Evolutionary conservation across 257 asterid species (phyloP).

Genomic region (Nyctanthes arbortristis): DNA sequence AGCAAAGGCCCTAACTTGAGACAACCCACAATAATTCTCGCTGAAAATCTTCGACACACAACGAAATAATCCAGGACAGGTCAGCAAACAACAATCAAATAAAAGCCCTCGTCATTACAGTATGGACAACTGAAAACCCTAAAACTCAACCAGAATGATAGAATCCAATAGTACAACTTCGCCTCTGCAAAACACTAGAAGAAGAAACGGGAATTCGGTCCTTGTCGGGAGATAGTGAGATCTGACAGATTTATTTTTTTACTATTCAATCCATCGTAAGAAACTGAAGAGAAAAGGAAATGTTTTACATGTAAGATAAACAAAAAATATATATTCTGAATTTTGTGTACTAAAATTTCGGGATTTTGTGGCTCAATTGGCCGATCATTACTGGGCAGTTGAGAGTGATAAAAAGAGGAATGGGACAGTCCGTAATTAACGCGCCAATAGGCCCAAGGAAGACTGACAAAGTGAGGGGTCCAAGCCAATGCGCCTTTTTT

Average conservation of each 20-base stretch:
- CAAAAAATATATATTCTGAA: too few relatives aligned
- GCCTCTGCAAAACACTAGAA: neutral
- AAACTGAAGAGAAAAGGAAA: too few relatives aligned
- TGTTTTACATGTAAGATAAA: too few relatives aligned
- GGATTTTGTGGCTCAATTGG: too few relatives aligned
- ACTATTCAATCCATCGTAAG: neutral
- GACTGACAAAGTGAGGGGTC: slow-evolving; percentile 8
- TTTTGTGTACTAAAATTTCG: too few relatives aligned
- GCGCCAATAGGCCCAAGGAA: too few relatives aligned
- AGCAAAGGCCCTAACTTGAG: neutral
- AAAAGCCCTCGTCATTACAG: neutral
- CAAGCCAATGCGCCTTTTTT: slow-evolving; percentile 5
- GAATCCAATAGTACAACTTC: neutral
- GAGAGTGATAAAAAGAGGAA: too few relatives aligned
- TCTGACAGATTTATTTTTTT: slow-evolving; percentile 5
- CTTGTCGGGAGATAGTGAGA: neutral
- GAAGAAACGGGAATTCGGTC: neutral
- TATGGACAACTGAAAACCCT: neutral
- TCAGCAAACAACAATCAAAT: neutral
- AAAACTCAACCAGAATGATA: neutral
- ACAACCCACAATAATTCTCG: neutral
- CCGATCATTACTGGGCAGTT: too few relatives aligned
- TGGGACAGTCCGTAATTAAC: too few relatives aligned
- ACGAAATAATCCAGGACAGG: neutral
- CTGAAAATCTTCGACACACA: neutral